Evolutionary conservation across 139 green algal species (phyloP).

Genomic region (Chlamydomonas schloesseri): DNA sequence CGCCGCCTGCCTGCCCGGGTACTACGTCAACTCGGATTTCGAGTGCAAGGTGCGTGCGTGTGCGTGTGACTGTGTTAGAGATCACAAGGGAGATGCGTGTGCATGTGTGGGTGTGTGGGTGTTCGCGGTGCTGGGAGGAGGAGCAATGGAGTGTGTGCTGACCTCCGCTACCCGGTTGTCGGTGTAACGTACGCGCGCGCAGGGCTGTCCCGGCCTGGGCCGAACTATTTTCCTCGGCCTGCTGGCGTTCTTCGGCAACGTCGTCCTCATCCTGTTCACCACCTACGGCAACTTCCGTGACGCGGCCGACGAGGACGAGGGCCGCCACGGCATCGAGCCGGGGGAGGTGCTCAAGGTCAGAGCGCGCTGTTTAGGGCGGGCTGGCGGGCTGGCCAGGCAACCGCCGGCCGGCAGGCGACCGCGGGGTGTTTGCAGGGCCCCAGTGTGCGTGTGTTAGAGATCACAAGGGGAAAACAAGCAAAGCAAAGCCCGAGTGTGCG

Average conservation of each 20-base stretch:
- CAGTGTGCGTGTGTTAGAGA: too few species aligned
- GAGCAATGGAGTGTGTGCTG: too few species aligned
- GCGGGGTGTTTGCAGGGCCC: too few species aligned
- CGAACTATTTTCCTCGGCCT: not conserved
- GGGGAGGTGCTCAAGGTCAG: constrained; percentile 13
- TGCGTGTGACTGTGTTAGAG: too few species aligned
- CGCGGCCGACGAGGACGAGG: not conserved
- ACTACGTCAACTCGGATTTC: constrained; percentile 12
- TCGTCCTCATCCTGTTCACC: constrained; percentile 26
- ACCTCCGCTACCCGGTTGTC: too few species aligned
- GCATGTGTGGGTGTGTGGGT: too few species aligned
- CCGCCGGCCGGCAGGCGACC: too few species aligned
- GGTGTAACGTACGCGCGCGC: not conserved
- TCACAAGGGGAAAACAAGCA: too few species aligned
- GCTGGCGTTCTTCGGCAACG: constrained; percentile 2
- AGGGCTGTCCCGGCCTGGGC: not conserved
- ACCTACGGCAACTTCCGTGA: constrained; percentile 7
- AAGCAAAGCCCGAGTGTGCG: too few species aligned
- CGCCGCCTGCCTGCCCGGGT: constrained; percentile 10
- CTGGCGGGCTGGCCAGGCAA: too few species aligned
- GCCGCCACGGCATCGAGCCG: not conserved
- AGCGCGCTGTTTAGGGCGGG: not conserved
- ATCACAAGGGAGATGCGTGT: too few species aligned
- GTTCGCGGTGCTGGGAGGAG: too few species aligned
- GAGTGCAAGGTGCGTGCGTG: not conserved